Conservation (phyloP, 2,329 filamentous ascomycete species). For the Ophiosphaerella narmari region DNA sequence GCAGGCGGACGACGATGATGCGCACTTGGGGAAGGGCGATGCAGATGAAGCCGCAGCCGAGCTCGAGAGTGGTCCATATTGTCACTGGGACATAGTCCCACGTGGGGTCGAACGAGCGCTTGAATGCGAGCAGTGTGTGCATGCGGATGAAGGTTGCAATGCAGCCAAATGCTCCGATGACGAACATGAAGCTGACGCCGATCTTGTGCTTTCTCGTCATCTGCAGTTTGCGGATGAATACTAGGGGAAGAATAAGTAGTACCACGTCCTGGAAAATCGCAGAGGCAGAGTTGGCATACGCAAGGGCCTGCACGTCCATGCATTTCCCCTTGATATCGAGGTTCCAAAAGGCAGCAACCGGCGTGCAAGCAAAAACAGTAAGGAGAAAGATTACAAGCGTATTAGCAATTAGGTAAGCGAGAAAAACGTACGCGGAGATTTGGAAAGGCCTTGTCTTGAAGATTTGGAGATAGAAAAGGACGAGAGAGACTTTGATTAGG, state of each 20-base stretch:
- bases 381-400: slow-evolving; percentile 20
- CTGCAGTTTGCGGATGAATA: slow-evolving; percentile 19
- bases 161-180: slow-evolving; percentile 23
- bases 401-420: slow-evolving; percentile 16
- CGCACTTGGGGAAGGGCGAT: slow-evolving; percentile 22
- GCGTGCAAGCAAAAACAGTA: slow-evolving; percentile 26
- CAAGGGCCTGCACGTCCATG: slow-evolving; percentile 22
- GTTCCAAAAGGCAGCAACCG: slow-evolving; percentile 27
- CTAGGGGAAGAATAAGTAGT: slow-evolving; percentile 28
- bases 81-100: slow-evolving; percentile 29
- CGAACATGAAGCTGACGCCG: slow-evolving; percentile 28
- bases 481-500: slow-evolving; percentile 24
- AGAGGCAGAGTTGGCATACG: slow-evolving; percentile 21
- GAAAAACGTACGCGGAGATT: slow-evolving; percentile 13
- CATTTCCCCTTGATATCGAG: slow-evolving; percentile 28
- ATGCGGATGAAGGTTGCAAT: slow-evolving; percentile 21
- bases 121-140: slow-evolving; percentile 21
- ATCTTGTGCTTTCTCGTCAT: slow-evolving; percentile 22
- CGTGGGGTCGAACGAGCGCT: slow-evolving; percentile 24
- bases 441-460: slow-evolving; percentile 22
- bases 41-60: slow-evolving; percentile 17
- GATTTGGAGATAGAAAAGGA: slow-evolving; percentile 32
- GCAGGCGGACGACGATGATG: slow-evolving; percentile 14
- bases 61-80: slow-evolving; percentile 29
- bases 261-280: slow-evolving; percentile 27